These are phyloP conservation scores for Acer campestre DNA, from an alignment of 345 rosid species.

Conservation along the genomic window DNA sequence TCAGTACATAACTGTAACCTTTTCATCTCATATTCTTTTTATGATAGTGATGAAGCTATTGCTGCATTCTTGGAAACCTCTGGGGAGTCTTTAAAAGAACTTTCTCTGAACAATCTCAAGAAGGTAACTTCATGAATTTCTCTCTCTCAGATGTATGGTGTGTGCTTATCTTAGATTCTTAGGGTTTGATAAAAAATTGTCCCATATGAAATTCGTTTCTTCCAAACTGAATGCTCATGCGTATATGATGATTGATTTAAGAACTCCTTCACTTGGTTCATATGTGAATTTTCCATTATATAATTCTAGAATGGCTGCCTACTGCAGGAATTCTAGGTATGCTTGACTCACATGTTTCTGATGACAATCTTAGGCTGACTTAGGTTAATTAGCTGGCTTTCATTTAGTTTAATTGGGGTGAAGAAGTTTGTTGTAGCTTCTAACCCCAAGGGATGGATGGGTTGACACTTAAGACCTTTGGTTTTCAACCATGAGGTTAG, in stretches of 20 bases:
- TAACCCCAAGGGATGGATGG: background rate
- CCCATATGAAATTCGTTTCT: background rate
- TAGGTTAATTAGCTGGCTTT: background rate
- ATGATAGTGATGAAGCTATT: conserved; percentile 79
- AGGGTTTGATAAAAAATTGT: background rate
- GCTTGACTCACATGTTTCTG: background rate
- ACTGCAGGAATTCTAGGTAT: background rate
- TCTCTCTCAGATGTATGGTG: background rate
- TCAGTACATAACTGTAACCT: background rate
- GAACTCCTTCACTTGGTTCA: background rate
- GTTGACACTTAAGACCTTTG: background rate
- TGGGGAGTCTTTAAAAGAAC: conserved; percentile 63
- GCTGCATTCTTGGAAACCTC: conserved; percentile 89
- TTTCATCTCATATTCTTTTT: conserved; percentile 4
- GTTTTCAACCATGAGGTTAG: background rate
- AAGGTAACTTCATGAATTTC: conserved; percentile 43
- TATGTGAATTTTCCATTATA: background rate
- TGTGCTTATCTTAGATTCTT: background rate
- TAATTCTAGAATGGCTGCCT: background rate
- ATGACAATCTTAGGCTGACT: background rate
- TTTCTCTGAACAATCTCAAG: conserved; percentile 69
- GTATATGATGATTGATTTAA: background rate
- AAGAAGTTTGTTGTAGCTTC: background rate
- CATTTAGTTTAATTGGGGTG: background rate
- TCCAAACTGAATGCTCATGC: background rate